Evolutionary conservation across 164 flowering plant genomes (phyloP).

Genomic region (Platanus orientalis): DNA sequence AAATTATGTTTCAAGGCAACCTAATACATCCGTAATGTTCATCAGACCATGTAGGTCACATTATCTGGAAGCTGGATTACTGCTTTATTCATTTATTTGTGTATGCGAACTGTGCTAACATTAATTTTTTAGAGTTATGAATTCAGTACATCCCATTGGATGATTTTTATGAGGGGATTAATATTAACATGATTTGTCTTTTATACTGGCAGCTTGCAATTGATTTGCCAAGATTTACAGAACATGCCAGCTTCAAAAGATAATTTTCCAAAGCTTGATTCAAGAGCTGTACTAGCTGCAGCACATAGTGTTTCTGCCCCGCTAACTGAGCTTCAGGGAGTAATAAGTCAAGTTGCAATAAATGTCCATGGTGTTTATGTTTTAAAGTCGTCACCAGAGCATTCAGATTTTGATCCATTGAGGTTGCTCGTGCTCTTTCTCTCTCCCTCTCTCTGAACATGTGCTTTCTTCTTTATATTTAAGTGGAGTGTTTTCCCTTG

Average conservation of each 20-base stretch:
- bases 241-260: conserved; percentile 47
- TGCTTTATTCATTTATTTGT: background rate
- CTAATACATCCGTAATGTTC: too few relatives aligned
- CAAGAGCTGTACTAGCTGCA: conserved; percentile 41
- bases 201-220: conserved; percentile 45
- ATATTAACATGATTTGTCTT: background rate
- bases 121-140: background rate
- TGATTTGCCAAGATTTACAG: conserved; percentile 55
- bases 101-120: background rate
- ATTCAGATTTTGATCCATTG: conserved; percentile 46
- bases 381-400: conserved; percentile 47
- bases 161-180: background rate
- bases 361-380: conserved; percentile 71
- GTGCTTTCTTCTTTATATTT: background rate
- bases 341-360: conserved; percentile 48
- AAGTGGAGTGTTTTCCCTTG: background rate
- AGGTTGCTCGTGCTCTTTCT: conserved; percentile 35
- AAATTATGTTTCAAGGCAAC: too few relatives aligned
- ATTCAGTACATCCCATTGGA: background rate
- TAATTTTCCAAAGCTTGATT: conserved; percentile 36
- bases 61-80: background rate
- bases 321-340: conserved; percentile 44
- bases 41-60: background rate
- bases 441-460: too few relatives aligned
- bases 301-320: conserved; percentile 47